Percentiles rank a stretch among this genome's conserved stretches.
Evolutionary conservation across 2,329 filamentous ascomycete genomes (phyloP).

Genomic region (Westerdykella sp.): DNA sequence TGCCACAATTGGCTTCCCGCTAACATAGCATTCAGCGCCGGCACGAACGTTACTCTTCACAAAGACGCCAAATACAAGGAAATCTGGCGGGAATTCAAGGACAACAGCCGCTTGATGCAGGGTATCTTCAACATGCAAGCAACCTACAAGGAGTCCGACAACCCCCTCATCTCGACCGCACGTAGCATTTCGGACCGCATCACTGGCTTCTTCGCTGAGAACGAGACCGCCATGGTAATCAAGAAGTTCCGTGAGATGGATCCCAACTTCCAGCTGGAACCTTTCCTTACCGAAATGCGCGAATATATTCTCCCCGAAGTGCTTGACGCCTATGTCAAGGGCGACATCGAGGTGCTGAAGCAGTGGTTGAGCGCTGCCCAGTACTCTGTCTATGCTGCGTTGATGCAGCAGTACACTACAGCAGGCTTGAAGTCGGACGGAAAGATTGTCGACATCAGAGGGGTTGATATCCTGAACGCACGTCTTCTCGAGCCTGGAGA

Average conservation of each 20-base stretch:
- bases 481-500: conserved; percentile 79
- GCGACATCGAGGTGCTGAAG: conserved; percentile 82
- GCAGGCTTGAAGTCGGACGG: conserved; percentile 92
- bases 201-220: conserved; percentile 95
- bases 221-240: conserved; percentile 95
- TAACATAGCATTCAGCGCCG: conserved; percentile 56
- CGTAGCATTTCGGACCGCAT: conserved; percentile 90
- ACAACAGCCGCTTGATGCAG: conserved; percentile 82
- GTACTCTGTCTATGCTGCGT: conserved; percentile 92
- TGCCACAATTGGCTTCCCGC: not conserved
- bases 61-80: conserved; percentile 98
- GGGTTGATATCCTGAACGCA: conserved; percentile 80
- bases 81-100: conserved; percentile 93
- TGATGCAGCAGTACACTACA: conserved; percentile 92
- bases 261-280: conserved; percentile 87
- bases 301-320: conserved; percentile 98
- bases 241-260: conserved; percentile 98
- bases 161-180: conserved; percentile 86
- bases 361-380: conserved; percentile 95
- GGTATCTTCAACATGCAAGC: conserved; percentile 79
- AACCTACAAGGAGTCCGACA: conserved; percentile 93
- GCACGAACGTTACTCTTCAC: conserved; percentile 89
- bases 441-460: conserved; percentile 87
- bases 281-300: conserved; percentile 89
- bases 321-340: conserved; percentile 95